These are phyloP conservation scores for Gossypium gossypioides DNA, from an alignment of 441 rosid species.

Conservation along the genomic window DNA sequence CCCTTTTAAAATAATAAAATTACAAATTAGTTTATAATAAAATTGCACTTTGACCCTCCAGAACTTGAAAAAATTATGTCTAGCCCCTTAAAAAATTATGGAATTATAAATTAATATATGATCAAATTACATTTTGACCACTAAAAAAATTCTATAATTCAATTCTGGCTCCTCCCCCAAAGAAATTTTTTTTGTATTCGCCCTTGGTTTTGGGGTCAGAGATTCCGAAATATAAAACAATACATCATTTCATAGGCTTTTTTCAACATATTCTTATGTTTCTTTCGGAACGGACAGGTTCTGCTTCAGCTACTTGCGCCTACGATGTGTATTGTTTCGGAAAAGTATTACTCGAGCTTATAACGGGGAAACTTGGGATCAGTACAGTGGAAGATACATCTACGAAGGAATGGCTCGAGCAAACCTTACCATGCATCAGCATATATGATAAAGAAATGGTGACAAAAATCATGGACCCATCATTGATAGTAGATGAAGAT, in stretches of 20 bases:
- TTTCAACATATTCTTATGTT: conserved; percentile 10
- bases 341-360: conserved; percentile 47
- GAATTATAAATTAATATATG: too few relatives aligned
- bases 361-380: conserved; percentile 61
- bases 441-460: conserved; percentile 45
- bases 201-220: too few relatives aligned
- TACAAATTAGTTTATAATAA: too few relatives aligned
- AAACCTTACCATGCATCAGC: conserved; percentile 36
- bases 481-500: conserved; percentile 55
- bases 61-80: too few relatives aligned
- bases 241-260: background rate
- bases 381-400: conserved; percentile 34
- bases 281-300: conserved; percentile 29
- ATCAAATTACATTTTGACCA: too few relatives aligned
- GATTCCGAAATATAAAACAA: background rate
- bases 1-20: too few relatives aligned
- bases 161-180: too few relatives aligned
- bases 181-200: too few relatives aligned
- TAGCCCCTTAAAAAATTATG: too few relatives aligned
- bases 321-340: conserved; percentile 65
- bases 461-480: conserved; percentile 49
- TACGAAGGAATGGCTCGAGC: conserved; percentile 34
- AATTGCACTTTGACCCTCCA: too few relatives aligned
- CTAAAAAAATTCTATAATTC: too few relatives aligned
- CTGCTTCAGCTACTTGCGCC: conserved; percentile 31